A percentile compares a stretch with the other conserved stretches of the same genome.
Conservation (phyloP, 495 filamentous ascomycete species). For the Podospora tetraspora region DNA sequence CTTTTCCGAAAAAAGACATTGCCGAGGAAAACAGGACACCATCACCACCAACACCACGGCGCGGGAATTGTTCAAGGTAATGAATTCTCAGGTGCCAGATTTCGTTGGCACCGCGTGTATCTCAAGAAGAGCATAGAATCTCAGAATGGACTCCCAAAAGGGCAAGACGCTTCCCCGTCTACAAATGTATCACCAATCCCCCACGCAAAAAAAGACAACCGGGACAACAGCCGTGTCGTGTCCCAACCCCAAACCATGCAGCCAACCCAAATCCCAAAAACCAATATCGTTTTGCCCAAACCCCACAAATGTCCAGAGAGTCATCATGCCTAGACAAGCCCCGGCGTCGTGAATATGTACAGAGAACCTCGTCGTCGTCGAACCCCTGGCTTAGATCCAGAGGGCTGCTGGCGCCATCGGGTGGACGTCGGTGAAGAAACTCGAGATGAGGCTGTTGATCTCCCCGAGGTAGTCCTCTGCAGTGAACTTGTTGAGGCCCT, state of each 20-base stretch:
- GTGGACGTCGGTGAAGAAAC: conserved; percentile 29
- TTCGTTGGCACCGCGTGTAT: not conserved
- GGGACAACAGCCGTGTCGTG: not conserved
- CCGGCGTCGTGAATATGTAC: conserved; percentile 18
- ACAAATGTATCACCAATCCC: not conserved
- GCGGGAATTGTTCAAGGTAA: not conserved
- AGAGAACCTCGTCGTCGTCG: conserved; percentile 10
- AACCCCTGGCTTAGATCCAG: conserved; percentile 17
- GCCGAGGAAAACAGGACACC: no score
- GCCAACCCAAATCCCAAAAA: not conserved
- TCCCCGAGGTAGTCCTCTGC: conserved; percentile 81
- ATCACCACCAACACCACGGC: not conserved
- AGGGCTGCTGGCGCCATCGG: conserved; percentile 10
- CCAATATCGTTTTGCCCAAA: not conserved
- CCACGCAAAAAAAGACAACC: not conserved
- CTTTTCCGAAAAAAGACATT: not conserved
- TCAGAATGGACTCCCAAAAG: not conserved
- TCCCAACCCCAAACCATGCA: not conserved
- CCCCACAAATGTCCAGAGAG: not conserved
- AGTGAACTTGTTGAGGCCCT: conserved; percentile 67
- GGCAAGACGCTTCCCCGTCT: not conserved
- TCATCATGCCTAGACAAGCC: not conserved
- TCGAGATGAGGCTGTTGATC: conserved; percentile 61
- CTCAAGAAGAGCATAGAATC: not conserved
- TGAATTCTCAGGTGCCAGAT: not conserved